Percentiles rank a stretch among this genome's conserved stretches.
These are phyloP conservation scores for Aspergillus unguis DNA, from an alignment of 2,329 filamentous ascomycete species.

Conservation along the genomic window DNA sequence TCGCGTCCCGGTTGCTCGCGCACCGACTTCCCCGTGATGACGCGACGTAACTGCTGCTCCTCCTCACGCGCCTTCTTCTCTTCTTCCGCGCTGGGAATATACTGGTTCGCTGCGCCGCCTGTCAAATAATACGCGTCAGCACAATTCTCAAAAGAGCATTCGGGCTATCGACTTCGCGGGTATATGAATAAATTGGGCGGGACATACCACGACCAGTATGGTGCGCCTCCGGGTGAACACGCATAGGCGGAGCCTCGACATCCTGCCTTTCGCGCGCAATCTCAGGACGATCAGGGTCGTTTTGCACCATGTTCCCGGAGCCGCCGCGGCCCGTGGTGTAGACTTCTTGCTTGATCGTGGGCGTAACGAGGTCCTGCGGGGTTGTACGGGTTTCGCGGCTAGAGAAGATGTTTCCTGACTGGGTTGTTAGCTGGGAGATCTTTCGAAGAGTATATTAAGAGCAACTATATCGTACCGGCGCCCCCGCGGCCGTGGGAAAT, in stretches of 20 bases:
- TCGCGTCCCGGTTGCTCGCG: constrained; percentile 15
- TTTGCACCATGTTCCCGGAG: constrained; percentile 81
- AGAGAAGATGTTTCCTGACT: constrained; percentile 60
- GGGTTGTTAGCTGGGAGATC: background rate
- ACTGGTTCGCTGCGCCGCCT: constrained; percentile 39
- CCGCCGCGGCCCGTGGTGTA: constrained; percentile 90
- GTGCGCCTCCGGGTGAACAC: constrained; percentile 38
- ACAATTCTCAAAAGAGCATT: background rate
- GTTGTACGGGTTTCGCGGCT: constrained; percentile 47
- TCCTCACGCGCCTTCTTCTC: constrained; percentile 29
- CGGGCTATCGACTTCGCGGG: too few species aligned
- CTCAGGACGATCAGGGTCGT: constrained; percentile 62
- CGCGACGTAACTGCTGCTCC: constrained; percentile 32
- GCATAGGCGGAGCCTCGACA: constrained; percentile 57
- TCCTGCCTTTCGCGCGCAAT: constrained; percentile 78
- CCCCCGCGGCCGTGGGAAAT: constrained; percentile 73
- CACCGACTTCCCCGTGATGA: constrained; percentile 23
- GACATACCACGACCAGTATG: constrained; percentile 44
- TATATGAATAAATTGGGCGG: background rate
- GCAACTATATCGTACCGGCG: constrained; percentile 51
- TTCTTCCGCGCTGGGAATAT: constrained; percentile 25
- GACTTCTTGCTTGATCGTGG: constrained; percentile 74
- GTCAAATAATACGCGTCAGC: background rate
- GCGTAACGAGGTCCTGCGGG: constrained; percentile 70
- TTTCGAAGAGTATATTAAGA: background rate